Conservation (phyloP, 257 asterid species). For the Lantana camara region DNA sequence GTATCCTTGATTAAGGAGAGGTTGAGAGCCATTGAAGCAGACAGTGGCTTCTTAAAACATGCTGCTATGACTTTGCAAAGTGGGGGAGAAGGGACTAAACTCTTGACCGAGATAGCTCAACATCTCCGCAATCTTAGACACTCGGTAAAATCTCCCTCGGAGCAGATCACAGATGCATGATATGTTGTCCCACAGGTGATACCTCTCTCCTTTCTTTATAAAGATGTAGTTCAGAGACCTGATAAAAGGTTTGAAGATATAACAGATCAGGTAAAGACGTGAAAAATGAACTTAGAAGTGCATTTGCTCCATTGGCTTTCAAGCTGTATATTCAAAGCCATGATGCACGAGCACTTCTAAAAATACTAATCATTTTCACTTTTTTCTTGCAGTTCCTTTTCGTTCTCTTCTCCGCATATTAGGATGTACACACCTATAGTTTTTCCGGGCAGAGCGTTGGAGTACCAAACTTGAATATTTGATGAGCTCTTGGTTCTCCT, state of each 20-base stretch:
- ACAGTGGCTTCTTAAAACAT: conserved; percentile 72
- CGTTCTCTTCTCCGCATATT: conserved; percentile 18
- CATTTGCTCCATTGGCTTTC: too few species aligned
- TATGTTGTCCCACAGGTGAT: conserved; percentile 25
- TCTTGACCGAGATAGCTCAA: conserved; percentile 72
- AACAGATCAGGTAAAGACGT: neutral
- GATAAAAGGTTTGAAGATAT: neutral
- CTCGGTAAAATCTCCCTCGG: conserved; percentile 29
- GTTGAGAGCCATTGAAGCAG: conserved; percentile 74
- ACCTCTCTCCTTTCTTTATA: neutral
- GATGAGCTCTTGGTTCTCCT: conserved; percentile 12
- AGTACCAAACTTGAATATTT: conserved; percentile 14
- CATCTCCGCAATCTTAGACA: conserved; percentile 57
- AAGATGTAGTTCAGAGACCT: neutral
- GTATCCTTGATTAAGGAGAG: conserved; percentile 61
- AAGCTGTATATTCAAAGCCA: too few species aligned
- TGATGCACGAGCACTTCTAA: too few species aligned
- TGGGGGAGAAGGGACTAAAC: conserved; percentile 61
- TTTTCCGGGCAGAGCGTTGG: conserved; percentile 1
- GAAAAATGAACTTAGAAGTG: neutral
- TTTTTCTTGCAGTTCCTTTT: conserved; percentile 23
- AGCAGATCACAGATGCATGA: conserved; percentile 32
- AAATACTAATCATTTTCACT: neutral
- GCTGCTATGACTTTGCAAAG: conserved; percentile 68
- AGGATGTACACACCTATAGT: conserved; percentile 19